A percentile compares a stretch with the other conserved stretches of the same genome.
These are phyloP conservation scores for Noccaea caerulescens DNA, from an alignment of 345 rosid species.

Conservation along the genomic window DNA sequence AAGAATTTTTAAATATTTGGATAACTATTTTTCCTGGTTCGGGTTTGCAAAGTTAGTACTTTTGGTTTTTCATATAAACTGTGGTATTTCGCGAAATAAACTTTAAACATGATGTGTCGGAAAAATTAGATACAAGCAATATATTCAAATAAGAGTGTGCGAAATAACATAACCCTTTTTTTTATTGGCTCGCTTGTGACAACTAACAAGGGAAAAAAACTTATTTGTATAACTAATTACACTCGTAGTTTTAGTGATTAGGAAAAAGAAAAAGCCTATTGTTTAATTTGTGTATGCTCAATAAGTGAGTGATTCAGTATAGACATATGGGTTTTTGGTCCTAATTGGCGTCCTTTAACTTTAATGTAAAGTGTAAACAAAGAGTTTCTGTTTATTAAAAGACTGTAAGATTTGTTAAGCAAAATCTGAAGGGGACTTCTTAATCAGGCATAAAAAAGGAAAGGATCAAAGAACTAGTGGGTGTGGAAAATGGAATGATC, in stretches of 20 bases:
- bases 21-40: not conserved
- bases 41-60: not conserved
- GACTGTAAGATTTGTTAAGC: conserved; percentile 8
- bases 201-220: not conserved
- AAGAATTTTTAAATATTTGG: not conserved
- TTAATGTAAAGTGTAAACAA: conserved; percentile 10
- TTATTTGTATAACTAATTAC: no score
- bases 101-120: not conserved
- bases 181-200: not conserved
- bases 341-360: conserved; percentile 22
- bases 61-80: not conserved
- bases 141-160: not conserved
- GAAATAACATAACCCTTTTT: not conserved
- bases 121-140: not conserved
- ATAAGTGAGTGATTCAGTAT: not conserved
- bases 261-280: no score
- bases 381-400: conserved; percentile 7
- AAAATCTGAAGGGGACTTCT: conserved; percentile 31
- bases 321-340: conserved; percentile 18
- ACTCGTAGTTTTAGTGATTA: no score
- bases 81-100: not conserved
- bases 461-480: conserved; percentile 23
- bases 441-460: not conserved
- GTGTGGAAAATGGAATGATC: conserved; percentile 18
- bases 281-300: not conserved